Percentiles rank a stretch among this genome's conserved stretches.
These are phyloP conservation scores for Solanum phureja DNA, from an alignment of 257 asterid species.

Conservation along the genomic window DNA sequence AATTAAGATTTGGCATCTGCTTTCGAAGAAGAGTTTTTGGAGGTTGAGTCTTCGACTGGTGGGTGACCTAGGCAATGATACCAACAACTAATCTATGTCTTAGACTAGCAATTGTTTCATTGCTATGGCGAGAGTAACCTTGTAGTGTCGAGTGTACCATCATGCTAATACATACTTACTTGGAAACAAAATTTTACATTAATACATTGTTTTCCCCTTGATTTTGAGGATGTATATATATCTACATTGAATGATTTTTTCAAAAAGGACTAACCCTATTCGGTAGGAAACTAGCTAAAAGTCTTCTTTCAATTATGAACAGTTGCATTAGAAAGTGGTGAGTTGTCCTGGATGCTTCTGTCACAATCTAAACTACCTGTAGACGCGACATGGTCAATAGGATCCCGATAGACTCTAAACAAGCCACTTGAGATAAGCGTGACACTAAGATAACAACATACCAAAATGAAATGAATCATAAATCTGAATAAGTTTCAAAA, in stretches of 20 bases:
- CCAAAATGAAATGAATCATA: too few species aligned
- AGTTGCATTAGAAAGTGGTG: neutral
- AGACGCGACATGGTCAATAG: too few species aligned
- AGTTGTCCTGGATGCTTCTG: neutral
- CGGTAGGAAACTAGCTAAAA: neutral
- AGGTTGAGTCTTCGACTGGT: neutral
- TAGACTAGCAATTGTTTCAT: neutral
- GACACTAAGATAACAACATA: too few species aligned
- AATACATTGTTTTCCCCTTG: neutral
- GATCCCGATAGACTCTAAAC: too few species aligned
- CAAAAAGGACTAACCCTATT: neutral
- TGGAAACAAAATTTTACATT: neutral
- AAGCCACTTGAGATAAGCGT: too few species aligned
- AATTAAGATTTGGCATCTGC: neutral
- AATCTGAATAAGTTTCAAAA: too few species aligned
- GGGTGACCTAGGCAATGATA: neutral
- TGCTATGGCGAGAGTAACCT: neutral
- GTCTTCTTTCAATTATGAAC: neutral
- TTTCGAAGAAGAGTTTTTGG: neutral
- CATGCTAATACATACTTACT: neutral
- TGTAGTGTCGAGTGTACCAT: neutral
- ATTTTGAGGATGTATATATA: neutral
- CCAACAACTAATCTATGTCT: neutral
- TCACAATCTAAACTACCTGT: too few species aligned
- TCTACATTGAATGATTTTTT: neutral